A percentile compares a stretch with the other conserved stretches of the same genome.
Evolutionary conservation across 257 asterid genomes (phyloP).

Genomic region (Osmanthus fragrans): DNA sequence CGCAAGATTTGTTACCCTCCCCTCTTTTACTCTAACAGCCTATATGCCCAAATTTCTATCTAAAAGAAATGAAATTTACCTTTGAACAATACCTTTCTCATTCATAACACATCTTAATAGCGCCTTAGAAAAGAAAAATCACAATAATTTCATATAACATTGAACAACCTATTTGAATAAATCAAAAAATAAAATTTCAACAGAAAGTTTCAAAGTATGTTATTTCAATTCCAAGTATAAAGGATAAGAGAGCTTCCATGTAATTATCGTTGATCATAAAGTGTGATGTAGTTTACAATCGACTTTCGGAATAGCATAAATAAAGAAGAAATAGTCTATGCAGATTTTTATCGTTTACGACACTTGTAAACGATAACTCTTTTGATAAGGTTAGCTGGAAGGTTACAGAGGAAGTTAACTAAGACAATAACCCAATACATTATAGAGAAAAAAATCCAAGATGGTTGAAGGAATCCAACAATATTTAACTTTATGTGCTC

Average conservation of each 20-base stretch:
- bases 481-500: too few relatives aligned
- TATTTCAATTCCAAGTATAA: conserved; percentile 35
- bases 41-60: neutral
- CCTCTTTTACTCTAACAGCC: neutral
- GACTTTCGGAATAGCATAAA: too few relatives aligned
- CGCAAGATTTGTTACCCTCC: neutral
- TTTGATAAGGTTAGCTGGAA: too few relatives aligned
- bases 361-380: too few relatives aligned
- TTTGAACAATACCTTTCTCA: conserved; percentile 1
- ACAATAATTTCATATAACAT: neutral
- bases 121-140: conserved; percentile 10
- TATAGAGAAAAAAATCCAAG: too few relatives aligned
- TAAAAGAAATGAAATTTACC: neutral
- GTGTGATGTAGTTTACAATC: too few relatives aligned
- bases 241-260: conserved; percentile 98
- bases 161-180: conserved; percentile 5
- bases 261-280: conserved; percentile 22
- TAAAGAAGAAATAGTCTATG: too few relatives aligned
- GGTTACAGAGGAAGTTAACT: too few relatives aligned
- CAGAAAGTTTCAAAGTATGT: neutral
- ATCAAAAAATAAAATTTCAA: conserved; percentile 1
- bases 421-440: too few relatives aligned
- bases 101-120: conserved; percentile 1
- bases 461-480: too few relatives aligned
- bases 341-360: too few relatives aligned